Conservation (phyloP, 2,329 filamentous ascomycete species). For the Microcera coccophila region DNA sequence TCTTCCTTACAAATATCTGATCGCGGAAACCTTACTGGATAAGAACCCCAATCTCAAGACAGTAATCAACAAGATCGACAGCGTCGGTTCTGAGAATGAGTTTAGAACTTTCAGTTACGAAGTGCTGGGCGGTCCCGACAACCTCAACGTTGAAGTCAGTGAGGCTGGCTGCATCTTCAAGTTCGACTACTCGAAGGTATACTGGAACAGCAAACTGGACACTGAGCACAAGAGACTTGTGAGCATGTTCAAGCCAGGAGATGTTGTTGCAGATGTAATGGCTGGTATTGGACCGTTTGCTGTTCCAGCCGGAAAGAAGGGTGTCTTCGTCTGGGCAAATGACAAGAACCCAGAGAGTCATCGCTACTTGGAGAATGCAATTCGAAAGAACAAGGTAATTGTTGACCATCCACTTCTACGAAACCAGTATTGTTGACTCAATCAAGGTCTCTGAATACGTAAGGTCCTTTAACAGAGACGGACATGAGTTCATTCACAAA, state of each 20-base stretch:
- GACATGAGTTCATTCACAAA: slow-evolving; percentile 70
- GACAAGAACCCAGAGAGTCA: slow-evolving; percentile 93
- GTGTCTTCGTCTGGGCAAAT: slow-evolving; percentile 92
- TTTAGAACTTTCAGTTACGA: slow-evolving; percentile 94
- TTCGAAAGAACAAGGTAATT: slow-evolving; percentile 73
- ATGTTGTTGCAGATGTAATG: slow-evolving; percentile 95
- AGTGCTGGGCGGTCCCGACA: slow-evolving; percentile 74
- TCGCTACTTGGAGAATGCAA: slow-evolving; percentile 64
- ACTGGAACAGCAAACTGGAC: slow-evolving; percentile 93
- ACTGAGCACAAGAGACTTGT: slow-evolving; percentile 83
- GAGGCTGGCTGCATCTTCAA: slow-evolving; percentile 83
- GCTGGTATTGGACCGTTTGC: slow-evolving; percentile 95
- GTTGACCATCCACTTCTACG: not conserved
- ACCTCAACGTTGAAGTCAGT: slow-evolving; percentile 77
- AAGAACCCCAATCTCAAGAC: slow-evolving; percentile 81
- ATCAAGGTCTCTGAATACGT: slow-evolving; percentile 63
- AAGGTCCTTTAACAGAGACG: slow-evolving; percentile 76
- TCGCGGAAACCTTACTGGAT: slow-evolving; percentile 81
- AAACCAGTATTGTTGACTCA: slow-evolving; percentile 10
- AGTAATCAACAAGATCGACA: slow-evolving; percentile 93
- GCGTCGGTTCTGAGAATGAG: slow-evolving; percentile 78
- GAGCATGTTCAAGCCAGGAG: slow-evolving; percentile 70
- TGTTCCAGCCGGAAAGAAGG: slow-evolving; percentile 82
- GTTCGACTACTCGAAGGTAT: slow-evolving; percentile 94
- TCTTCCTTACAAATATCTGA: slow-evolving; percentile 78